Percentiles rank a stretch among this genome's conserved stretches.
Evolutionary conservation across 805 yeast genomes (phyloP).

Genomic region (Yarrowia alimentaria): DNA sequence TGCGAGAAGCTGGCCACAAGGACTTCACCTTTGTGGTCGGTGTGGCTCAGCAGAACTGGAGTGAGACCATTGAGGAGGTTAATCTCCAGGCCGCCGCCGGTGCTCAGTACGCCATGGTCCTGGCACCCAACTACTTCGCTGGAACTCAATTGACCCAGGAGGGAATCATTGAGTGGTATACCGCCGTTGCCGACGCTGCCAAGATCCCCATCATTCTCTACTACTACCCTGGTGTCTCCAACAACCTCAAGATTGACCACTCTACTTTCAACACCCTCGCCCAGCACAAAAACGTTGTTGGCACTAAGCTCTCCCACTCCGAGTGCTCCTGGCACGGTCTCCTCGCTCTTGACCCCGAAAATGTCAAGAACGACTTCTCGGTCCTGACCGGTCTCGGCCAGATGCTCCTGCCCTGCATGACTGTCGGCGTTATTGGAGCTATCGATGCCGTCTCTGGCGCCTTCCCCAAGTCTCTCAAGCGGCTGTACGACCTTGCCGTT

Average conservation of each 20-base stretch:
- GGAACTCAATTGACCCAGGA: conserved; percentile 44
- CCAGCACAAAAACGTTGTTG: conserved; percentile 48
- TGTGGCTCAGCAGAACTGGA: conserved; percentile 47
- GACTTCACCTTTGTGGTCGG: conserved; percentile 50
- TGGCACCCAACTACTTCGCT: conserved; percentile 53
- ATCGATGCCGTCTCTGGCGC: conserved; percentile 55
- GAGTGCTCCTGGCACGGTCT: conserved; percentile 50
- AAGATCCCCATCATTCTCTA: conserved; percentile 48
- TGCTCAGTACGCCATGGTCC: conserved; percentile 38
- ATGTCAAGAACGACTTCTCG: conserved; percentile 44
- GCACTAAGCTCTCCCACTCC: conserved; percentile 53
- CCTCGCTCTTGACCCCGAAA: conserved; percentile 46
- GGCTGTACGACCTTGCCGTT: conserved; percentile 43
- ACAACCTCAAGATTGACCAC: conserved; percentile 43
- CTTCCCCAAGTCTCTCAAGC: conserved; percentile 50
- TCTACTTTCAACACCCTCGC: conserved; percentile 45
- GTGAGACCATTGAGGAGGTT: conserved; percentile 45
- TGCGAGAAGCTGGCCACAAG: conserved; percentile 42
- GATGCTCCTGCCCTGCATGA: conserved; percentile 48
- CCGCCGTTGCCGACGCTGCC: conserved; percentile 46
- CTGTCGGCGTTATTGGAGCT: conserved; percentile 51
- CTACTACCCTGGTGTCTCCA: conserved; percentile 53
- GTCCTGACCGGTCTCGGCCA: conserved; percentile 55
- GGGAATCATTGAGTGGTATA: conserved; percentile 49
- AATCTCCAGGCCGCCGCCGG: conserved; percentile 37